Percentiles rank a stretch among this genome's conserved stretches.
phyloP scores from a whole-genome alignment of 495 filamentous ascomycete genomes.

The Neurospora sp. region DNA sequence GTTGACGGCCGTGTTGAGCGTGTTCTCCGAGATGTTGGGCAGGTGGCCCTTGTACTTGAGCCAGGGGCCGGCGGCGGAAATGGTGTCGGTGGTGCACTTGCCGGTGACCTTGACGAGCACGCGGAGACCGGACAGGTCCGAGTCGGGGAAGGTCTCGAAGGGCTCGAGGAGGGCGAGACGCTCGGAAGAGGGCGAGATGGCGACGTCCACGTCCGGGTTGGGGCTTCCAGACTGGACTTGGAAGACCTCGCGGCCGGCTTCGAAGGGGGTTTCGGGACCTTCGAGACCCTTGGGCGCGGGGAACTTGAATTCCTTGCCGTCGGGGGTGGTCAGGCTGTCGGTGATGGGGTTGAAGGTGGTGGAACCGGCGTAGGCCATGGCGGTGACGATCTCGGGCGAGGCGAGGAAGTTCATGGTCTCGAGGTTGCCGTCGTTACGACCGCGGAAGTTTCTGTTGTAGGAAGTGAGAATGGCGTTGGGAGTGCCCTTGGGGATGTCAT shows the following conservation, averaged over 20 bases:
- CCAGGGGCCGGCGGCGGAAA: slow-evolving; percentile 95
- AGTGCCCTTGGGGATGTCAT: slow-evolving; percentile 69
- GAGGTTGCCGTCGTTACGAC: slow-evolving; percentile 92
- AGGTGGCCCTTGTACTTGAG: slow-evolving; percentile 98
- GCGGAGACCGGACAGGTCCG: slow-evolving; percentile 59
- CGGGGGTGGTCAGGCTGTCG: slow-evolving; percentile 71
- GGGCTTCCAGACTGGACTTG: slow-evolving; percentile 60
- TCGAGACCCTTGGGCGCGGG: slow-evolving; percentile 66
- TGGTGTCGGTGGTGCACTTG: slow-evolving; percentile 97
- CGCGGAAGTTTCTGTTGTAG: slow-evolving; percentile 97
- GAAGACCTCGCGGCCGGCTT: slow-evolving; percentile 64
- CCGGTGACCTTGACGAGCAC: slow-evolving; percentile 93
- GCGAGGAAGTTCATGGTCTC: slow-evolving; percentile 98
- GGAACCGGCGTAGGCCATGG: slow-evolving; percentile 82
- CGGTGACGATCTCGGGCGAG: slow-evolving; percentile 90
- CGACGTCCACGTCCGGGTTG: slow-evolving; percentile 51
- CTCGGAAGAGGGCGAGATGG: slow-evolving; percentile 73
- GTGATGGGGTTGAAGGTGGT: slow-evolving; percentile 97
- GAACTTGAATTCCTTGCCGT: slow-evolving; percentile 77
- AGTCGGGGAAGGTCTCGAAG: slow-evolving; percentile 70
- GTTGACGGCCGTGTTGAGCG: slow-evolving; percentile 87
- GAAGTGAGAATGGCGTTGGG: slow-evolving; percentile 93
- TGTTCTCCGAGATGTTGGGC: slow-evolving; percentile 94
- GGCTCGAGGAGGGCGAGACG: slow-evolving; percentile 87
- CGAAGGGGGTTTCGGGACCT: slow-evolving; percentile 70